phyloP scores from a whole-genome alignment of 2,329 filamentous ascomycete genomes.

The Cordyceps javanica region DNA sequence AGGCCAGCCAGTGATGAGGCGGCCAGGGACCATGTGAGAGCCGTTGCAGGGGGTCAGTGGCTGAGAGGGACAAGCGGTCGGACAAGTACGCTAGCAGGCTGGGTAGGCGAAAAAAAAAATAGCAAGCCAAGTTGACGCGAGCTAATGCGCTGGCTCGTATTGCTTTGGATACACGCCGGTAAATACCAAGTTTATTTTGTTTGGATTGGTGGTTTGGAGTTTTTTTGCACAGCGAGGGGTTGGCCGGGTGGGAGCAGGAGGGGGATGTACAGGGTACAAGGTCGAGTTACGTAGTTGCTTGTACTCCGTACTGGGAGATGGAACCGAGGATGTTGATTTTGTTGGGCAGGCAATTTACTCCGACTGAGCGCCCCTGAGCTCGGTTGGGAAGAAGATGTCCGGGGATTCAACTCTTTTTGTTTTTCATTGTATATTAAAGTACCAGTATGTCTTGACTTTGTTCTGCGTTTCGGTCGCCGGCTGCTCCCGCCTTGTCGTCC shows the following conservation, averaged over 20 bases:
- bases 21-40: slow-evolving; percentile 25
- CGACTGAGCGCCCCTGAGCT: not conserved
- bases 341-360: slow-evolving; percentile 3
- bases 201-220: not conserved
- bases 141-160: not conserved
- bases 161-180: not conserved
- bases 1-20: slow-evolving; percentile 25
- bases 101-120: too few species aligned
- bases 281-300: not conserved
- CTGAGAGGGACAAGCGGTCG: slow-evolving; percentile 8
- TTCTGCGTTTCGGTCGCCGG: too few species aligned
- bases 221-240: not conserved
- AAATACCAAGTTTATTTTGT: not conserved
- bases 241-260: not conserved
- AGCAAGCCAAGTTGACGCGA: too few species aligned
- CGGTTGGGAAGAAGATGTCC: not conserved
- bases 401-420: too few species aligned
- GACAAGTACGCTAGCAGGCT: not conserved
- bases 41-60: slow-evolving; percentile 11
- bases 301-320: not conserved
- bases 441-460: too few species aligned
- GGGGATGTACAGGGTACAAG: not conserved
- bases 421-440: too few species aligned
- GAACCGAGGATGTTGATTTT: not conserved
- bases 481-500: not conserved